Percentiles rank a stretch among this genome's conserved stretches.
Conservation (phyloP, 345 rosid genomes). For the Salix arbutifolia region DNA sequence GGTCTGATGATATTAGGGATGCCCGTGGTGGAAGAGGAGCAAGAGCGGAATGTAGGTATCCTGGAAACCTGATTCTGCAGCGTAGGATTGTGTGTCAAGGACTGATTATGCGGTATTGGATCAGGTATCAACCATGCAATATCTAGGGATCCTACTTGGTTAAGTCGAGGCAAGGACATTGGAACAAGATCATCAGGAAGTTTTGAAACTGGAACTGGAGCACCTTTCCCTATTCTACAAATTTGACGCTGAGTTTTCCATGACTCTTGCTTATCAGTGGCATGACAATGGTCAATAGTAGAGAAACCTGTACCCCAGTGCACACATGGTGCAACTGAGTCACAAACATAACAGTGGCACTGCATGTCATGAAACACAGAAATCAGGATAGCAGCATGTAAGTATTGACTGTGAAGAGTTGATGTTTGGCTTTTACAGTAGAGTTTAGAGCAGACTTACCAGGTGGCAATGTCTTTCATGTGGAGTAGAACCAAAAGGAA, state of each 20-base stretch:
- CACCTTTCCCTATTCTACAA: constrained; percentile 30
- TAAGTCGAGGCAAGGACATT: constrained; percentile 13
- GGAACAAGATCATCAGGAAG: constrained; percentile 15
- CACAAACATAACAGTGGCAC: constrained; percentile 93
- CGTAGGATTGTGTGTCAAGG: constrained; percentile 9
- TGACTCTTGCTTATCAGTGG: constrained; percentile 54
- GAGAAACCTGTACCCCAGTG: constrained; percentile 52
- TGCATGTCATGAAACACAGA: constrained; percentile 30
- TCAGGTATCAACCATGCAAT: constrained; percentile 13
- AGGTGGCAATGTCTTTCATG: constrained; percentile 56
- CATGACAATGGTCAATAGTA: constrained; percentile 67
- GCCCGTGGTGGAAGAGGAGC: constrained; percentile 39
- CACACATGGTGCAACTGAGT: constrained; percentile 67
- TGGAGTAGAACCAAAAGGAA: constrained; percentile 50
- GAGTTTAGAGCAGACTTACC: constrained; percentile 34
- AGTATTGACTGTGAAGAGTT: background rate
- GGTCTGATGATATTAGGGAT: constrained; percentile 27
- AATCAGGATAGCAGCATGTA: constrained; percentile 3
- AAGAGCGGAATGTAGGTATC: constrained; percentile 27
- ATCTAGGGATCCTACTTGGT: constrained; percentile 21
- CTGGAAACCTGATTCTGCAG: constrained; percentile 15
- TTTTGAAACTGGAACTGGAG: constrained; percentile 23
- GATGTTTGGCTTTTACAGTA: background rate
- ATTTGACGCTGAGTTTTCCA: constrained; percentile 61
- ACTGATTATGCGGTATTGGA: constrained; percentile 11